A percentile compares a stretch with the other conserved stretches of the same genome.
Conservation (phyloP, 148 eudicot species). For the Rhododendron simsii region DNA sequence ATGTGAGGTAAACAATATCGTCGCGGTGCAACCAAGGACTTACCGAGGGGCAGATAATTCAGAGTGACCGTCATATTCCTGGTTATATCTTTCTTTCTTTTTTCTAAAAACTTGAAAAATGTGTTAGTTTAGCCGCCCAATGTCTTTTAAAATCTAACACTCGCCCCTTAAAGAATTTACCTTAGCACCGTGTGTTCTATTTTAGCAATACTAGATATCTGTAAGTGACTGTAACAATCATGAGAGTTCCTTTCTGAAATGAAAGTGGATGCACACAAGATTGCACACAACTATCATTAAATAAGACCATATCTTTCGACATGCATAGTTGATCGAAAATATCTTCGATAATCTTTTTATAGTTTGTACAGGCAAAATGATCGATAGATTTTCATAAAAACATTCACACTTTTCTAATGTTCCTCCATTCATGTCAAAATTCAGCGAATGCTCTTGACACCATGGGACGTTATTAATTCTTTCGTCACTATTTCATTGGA, state of each 20-base stretch:
- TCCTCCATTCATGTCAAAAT: not conserved
- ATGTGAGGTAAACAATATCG: not conserved
- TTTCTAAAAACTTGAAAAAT: not conserved
- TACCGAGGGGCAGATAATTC: not conserved
- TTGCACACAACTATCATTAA: not conserved
- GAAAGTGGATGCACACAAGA: not conserved
- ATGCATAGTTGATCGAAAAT: not conserved
- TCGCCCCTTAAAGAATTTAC: not conserved
- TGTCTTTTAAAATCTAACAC: not conserved
- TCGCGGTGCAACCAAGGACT: not conserved
- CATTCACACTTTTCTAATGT: not conserved
- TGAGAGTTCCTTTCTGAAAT: not conserved
- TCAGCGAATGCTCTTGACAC: not conserved
- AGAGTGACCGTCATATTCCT: not conserved
- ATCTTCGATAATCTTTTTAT: not conserved
- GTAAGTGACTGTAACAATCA: not conserved
- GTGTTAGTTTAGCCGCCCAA: not conserved
- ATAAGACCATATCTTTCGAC: not conserved
- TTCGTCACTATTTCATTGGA: not conserved
- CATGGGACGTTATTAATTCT: not conserved
- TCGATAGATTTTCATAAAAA: not conserved
- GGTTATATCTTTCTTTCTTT: too few species aligned
- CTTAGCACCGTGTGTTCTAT: not conserved
- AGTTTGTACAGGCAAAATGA: not conserved
- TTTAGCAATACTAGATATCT: not conserved